Base-by-base conservation (phyloP, 768 basidiomycete genomes). In the Rhodosporidiobolus odoratus region DNA sequence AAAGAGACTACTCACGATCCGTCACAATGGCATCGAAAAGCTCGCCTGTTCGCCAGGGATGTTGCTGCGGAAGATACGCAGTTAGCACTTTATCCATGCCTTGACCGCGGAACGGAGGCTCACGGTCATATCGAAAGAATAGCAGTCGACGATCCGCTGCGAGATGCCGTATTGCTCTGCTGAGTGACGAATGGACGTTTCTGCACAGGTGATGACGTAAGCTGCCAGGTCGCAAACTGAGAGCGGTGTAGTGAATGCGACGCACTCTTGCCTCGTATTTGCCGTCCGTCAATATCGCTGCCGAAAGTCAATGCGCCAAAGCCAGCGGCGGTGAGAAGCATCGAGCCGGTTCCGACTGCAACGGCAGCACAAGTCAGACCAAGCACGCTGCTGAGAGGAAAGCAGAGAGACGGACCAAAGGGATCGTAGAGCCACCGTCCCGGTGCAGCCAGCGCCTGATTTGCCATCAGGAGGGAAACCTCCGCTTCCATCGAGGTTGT, bases 401-500 rank as follows among this genome's bases (percentile, higher is more conserved):
- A 32, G 53, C 56, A 27, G 65, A 38, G 0, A 78, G 85, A 35
- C 75, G 71, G 65, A 92, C 91, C 86, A 79, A 98, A 99, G 0
- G 96, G 96, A 78, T 99, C 96, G 75, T 98, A 99, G 23, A 98
- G 83, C 32, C 95, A 79, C 78, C 89, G 95, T 30, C 92, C 92
- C n/a, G 89, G 87, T 16, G 87, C 84, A 0, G 94, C 89, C 90
- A 95, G 81, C 0, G 93, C 87, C 79, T 99, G 96, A 75, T 95
- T 95, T 15, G 94, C 92, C 94, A 98, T 98, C 35, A 98, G 80
- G 54, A 99, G 82, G 2, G 92, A 94, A 58, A 97, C 88, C 79
- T 97, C 93, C 0, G 95, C 87, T 75, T 96, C 94, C 96, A 99
- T 99, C 76, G 90, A 91, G 0, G 96, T 99, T 74, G 94, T 99